Percentiles rank a stretch among this genome's conserved stretches.
phyloP scores from a whole-genome alignment of 495 filamentous ascomycete genomes.

The Penicillium ochrochloron region DNA sequence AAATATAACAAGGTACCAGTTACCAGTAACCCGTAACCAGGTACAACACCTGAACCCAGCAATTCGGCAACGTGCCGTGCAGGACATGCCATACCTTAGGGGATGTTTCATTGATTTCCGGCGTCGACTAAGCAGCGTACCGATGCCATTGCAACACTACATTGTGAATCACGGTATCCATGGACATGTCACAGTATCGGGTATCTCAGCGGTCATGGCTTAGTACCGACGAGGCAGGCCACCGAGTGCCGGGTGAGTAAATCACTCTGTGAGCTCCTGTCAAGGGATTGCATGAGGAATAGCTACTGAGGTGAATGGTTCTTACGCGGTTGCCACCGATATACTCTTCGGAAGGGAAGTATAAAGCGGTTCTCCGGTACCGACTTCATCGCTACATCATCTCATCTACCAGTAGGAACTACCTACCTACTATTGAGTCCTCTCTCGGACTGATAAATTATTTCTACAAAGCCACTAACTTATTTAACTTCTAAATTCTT shows the following conservation, averaged over 20 bases:
- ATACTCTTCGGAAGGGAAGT: not conserved
- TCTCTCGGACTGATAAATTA: not conserved
- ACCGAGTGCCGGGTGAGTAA: not conserved
- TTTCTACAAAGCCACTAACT: not conserved
- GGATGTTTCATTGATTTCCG: not conserved
- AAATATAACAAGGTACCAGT: not conserved
- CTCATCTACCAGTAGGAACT: not conserved
- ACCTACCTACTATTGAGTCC: not conserved
- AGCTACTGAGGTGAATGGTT: not conserved
- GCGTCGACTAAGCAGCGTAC: not conserved
- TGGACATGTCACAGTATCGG: not conserved
- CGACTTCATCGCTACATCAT: conserved; percentile 9
- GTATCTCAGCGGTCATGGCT: not conserved
- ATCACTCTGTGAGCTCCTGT: not conserved
- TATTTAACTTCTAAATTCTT: too few relatives aligned
- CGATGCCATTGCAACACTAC: not conserved
- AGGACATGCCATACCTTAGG: not conserved
- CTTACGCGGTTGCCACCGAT: too few relatives aligned
- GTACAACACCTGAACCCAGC: not conserved
- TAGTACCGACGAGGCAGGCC: not conserved
- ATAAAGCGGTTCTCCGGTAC: not conserved
- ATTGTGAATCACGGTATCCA: not conserved
- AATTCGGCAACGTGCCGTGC: not conserved
- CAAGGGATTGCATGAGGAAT: not conserved
- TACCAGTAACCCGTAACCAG: not conserved